Conservation (phyloP, 169 alveolate species). For the Miamiensis avidus region DNA sequence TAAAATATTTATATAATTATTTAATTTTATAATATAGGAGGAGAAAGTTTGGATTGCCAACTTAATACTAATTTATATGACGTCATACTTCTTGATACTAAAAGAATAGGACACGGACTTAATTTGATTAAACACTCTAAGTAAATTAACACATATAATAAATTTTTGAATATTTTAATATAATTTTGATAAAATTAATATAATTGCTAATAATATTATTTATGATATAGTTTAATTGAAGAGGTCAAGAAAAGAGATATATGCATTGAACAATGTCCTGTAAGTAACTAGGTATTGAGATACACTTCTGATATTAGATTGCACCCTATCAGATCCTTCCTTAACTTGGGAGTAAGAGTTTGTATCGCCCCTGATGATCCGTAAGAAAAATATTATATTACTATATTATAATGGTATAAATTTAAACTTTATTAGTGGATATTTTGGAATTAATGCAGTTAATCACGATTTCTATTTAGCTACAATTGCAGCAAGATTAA, state of each 20-base stretch:
- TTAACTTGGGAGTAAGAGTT: conserved; percentile 48
- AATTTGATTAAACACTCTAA: conserved; percentile 47
- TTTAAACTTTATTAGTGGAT: background rate
- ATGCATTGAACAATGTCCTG: conserved; percentile 64
- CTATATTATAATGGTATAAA: no score
- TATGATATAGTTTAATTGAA: conserved; percentile 16
- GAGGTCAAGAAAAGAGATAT: conserved; percentile 37
- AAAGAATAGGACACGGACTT: conserved; percentile 67
- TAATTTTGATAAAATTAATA: no score
- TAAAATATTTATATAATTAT: no score
- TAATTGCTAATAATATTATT: no score
- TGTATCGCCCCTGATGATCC: conserved; percentile 66
- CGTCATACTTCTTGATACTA: conserved; percentile 52
- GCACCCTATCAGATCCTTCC: conserved; percentile 54
- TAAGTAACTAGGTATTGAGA: conserved; percentile 47
- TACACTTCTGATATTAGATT: conserved; percentile 51
- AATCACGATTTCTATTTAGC: background rate
- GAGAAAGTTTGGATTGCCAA: conserved; percentile 45
- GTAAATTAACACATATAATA: background rate
- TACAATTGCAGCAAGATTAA: background rate
- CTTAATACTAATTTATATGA: conserved; percentile 46
- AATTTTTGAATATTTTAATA: no score
- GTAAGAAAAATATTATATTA: background rate
- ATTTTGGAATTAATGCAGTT: background rate
- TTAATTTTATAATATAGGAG: no score